A percentile compares a stretch with the other conserved stretches of the same genome.
Conservation (phyloP, 805 yeast species). For the Clavispora phyllophila region DNA sequence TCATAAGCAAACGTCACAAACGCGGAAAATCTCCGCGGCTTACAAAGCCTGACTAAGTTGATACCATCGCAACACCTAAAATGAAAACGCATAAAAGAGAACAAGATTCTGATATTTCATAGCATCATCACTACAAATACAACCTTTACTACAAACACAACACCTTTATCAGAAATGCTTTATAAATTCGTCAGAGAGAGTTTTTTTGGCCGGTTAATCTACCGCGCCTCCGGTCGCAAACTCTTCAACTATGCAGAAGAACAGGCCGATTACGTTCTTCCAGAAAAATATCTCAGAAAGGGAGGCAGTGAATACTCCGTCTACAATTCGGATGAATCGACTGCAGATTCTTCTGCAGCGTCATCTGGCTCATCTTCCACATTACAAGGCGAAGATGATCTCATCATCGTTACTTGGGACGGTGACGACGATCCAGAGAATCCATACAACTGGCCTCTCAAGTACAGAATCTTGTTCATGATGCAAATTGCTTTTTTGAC, state of each 20-base stretch:
- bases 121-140: too few relatives aligned
- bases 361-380: background rate
- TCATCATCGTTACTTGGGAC: constrained; percentile 25
- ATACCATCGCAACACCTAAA: too few relatives aligned
- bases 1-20: too few relatives aligned
- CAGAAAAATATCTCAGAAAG: constrained; percentile 23
- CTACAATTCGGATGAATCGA: background rate
- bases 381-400: background rate
- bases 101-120: too few relatives aligned
- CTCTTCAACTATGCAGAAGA: constrained; percentile 23
- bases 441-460: constrained; percentile 53
- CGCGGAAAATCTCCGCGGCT: background rate
- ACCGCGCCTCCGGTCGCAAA: constrained; percentile 21
- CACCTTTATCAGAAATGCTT: too few relatives aligned
- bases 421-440: constrained; percentile 48
- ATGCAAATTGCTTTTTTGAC: constrained; percentile 42
- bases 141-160: too few relatives aligned
- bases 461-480: constrained; percentile 34
- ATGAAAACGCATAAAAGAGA: too few relatives aligned
- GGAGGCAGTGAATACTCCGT: background rate
- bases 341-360: background rate
- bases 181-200: constrained; percentile 25
- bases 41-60: background rate
- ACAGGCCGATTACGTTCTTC: constrained; percentile 21
- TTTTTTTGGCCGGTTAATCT: constrained; percentile 21